A percentile compares a stretch with the other conserved stretches of the same genome.
Conservation (phyloP, 2,329 filamentous ascomycete species). For the Diaporthe velutina region DNA sequence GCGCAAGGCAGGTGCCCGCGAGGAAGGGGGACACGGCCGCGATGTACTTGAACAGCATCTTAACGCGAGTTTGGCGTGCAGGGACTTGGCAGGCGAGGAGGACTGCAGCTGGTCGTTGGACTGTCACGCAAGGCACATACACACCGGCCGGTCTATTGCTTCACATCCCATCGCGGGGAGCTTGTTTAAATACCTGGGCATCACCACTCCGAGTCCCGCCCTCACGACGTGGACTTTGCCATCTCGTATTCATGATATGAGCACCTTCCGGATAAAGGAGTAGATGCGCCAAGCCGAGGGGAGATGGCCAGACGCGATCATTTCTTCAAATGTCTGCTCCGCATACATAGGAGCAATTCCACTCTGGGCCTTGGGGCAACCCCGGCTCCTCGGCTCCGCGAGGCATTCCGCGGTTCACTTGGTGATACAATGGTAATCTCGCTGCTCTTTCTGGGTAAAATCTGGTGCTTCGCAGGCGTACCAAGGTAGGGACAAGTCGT, state of each 20-base stretch:
- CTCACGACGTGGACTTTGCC: constrained; percentile 2
- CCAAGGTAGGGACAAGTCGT: background rate
- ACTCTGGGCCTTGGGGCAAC: background rate
- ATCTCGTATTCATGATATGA: constrained; percentile 29
- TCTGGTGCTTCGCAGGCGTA: background rate
- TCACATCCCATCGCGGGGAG: background rate
- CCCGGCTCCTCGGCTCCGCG: background rate
- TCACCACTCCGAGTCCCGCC: background rate
- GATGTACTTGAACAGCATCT: constrained; percentile 33
- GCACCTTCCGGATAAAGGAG: constrained; percentile 30
- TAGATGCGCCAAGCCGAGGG: constrained; percentile 23
- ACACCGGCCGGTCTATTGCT: background rate
- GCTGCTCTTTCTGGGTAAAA: constrained; percentile 23
- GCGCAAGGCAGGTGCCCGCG: constrained; percentile 31
- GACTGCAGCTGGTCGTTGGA: background rate
- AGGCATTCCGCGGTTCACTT: background rate
- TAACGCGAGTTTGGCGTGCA: background rate
- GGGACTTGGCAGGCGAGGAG: background rate
- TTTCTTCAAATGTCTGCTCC: background rate
- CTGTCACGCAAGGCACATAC: constrained; percentile 15
- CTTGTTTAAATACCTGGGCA: constrained; percentile 11
- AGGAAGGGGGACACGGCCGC: constrained; percentile 19
- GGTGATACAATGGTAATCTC: constrained; percentile 13
- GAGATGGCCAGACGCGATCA: constrained; percentile 5
- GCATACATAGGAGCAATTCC: constrained; percentile 4